Percentiles rank a stretch among this genome's conserved stretches.
phyloP scores from a whole-genome alignment of 352 stramenopile genomes.

The Pseudoperonospora humuli region DNA sequence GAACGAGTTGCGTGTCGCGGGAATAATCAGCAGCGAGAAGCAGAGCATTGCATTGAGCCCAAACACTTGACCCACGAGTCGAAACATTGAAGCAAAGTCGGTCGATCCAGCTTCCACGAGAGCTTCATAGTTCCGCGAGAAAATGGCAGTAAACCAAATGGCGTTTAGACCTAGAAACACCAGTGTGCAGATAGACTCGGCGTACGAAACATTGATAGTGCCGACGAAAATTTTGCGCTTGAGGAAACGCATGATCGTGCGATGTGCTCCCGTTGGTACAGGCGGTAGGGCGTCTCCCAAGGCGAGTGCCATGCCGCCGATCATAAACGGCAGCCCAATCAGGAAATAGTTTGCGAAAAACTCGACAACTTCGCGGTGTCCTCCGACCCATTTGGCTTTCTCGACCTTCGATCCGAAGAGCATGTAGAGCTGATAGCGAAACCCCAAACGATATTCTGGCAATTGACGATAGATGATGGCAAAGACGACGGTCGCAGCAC shows the following conservation, averaged over 20 bases:
- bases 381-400: slow-evolving; percentile 52
- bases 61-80: slow-evolving; percentile 47
- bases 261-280: slow-evolving; percentile 58
- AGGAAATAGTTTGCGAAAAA: slow-evolving; percentile 66
- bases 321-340: slow-evolving; percentile 66
- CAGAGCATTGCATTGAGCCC: slow-evolving; percentile 72
- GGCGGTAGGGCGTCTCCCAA: slow-evolving; percentile 60
- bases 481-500: slow-evolving; percentile 44
- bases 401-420: slow-evolving; percentile 49
- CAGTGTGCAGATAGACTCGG: slow-evolving; percentile 56
- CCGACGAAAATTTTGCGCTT: slow-evolving; percentile 75
- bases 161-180: slow-evolving; percentile 71
- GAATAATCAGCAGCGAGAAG: slow-evolving; percentile 55
- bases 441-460: slow-evolving; percentile 54
- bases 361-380: slow-evolving; percentile 65
- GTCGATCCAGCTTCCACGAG: slow-evolving; percentile 42
- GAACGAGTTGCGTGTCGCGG: slow-evolving; percentile 66
- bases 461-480: slow-evolving; percentile 67
- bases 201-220: slow-evolving; percentile 70
- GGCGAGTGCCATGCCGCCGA: slow-evolving; percentile 57
- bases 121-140: slow-evolving; percentile 50
- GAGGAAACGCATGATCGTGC: slow-evolving; percentile 68
- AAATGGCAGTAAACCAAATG: slow-evolving; percentile 77
- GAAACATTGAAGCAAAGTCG: slow-evolving; percentile 37
- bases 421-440: slow-evolving; percentile 59